Evolutionary conservation across 176 grass and related monocot genomes (phyloP).

Genomic region (Oryza meyeriana): DNA sequence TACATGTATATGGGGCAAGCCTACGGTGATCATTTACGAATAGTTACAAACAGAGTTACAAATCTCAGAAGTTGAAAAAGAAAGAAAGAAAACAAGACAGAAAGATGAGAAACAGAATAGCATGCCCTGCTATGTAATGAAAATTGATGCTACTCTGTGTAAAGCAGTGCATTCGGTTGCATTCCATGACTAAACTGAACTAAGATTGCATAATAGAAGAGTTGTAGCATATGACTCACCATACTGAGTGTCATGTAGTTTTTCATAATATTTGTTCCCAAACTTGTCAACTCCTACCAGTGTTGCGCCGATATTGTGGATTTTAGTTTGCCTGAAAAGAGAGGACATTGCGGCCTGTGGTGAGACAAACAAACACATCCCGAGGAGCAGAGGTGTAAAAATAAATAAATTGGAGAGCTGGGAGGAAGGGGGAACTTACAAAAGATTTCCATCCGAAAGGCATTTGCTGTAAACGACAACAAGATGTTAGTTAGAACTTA

Average conservation of each 20-base stretch:
- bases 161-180: not conserved
- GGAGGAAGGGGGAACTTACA: slow-evolving; percentile 54
- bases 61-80: not conserved
- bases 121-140: not conserved
- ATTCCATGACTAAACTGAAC: not conserved
- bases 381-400: not conserved
- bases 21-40: not conserved
- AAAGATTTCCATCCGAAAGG: slow-evolving; percentile 78
- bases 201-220: not conserved
- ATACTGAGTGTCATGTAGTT: slow-evolving; percentile 64
- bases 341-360: not conserved
- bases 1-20: not conserved
- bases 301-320: slow-evolving; percentile 87
- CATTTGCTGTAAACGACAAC: slow-evolving; percentile 55
- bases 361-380: not conserved
- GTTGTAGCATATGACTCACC: slow-evolving; percentile 38
- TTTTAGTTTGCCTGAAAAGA: slow-evolving; percentile 88
- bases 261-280: slow-evolving; percentile 96
- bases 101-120: not conserved
- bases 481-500: slow-evolving; percentile 6
- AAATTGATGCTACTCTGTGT: not conserved
- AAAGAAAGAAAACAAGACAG: slow-evolving; percentile 20
- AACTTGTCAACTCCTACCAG: slow-evolving; percentile 86
- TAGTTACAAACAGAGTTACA: not conserved
- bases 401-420: slow-evolving; percentile 7